Conservation (phyloP, 106 monocot genomes). For the Chionographis japonica region DNA sequence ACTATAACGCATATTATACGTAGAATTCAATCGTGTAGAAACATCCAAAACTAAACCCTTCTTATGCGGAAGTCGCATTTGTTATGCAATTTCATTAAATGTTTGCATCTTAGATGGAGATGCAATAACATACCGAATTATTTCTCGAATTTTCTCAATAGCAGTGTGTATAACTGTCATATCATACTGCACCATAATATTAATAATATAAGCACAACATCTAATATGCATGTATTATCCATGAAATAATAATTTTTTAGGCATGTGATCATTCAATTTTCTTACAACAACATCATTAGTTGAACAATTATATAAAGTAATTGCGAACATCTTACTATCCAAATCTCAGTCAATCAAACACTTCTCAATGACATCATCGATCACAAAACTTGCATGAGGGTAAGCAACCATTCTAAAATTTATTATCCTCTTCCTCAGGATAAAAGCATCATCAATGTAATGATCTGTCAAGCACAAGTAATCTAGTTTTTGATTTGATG, state of each 20-base stretch:
- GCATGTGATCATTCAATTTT: neutral
- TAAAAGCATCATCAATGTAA: constrained; percentile 12
- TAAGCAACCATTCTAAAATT: constrained; percentile 1
- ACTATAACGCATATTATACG: constrained; percentile 7
- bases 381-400: neutral
- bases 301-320: constrained; percentile 8
- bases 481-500: constrained; percentile 13
- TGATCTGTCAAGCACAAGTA: constrained; percentile 3
- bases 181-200: constrained; percentile 21
- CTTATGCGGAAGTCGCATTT: neutral
- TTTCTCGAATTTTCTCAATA: neutral
- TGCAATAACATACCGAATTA: neutral
- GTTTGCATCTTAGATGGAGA: constrained; percentile 2
- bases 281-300: neutral
- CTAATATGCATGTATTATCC: constrained; percentile 10
- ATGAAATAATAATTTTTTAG: neutral
- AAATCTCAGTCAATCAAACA: constrained; percentile 4
- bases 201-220: constrained; percentile 19
- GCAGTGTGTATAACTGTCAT: neutral
- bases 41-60: constrained; percentile 3
- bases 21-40: constrained; percentile 6
- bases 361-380: neutral
- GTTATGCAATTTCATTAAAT: constrained; percentile 18
- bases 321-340: neutral
- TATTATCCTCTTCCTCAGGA: constrained; percentile 1